A percentile compares a stretch with the other conserved stretches of the same genome.
These are phyloP conservation scores for Ceriops tagal DNA, from an alignment of 345 rosid species.

Conservation along the genomic window DNA sequence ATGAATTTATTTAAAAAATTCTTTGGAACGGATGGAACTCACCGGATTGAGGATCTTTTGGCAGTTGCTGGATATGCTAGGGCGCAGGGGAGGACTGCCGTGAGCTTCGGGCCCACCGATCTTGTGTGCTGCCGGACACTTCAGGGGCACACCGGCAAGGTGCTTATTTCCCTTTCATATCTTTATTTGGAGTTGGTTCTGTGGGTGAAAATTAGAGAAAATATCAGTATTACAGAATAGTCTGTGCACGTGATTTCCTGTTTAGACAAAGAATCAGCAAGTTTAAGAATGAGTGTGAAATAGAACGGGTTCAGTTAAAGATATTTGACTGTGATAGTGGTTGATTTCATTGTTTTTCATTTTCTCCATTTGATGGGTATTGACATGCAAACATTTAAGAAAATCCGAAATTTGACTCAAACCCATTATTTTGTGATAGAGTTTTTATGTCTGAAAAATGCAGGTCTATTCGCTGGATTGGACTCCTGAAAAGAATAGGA, in stretches of 20 bases:
- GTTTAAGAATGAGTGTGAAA: background rate
- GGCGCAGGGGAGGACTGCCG: constrained; percentile 61
- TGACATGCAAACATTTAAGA: too few relatives aligned
- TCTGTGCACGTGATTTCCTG: background rate
- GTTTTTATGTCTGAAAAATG: constrained; percentile 14
- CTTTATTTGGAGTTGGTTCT: background rate
- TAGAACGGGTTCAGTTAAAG: too few relatives aligned
- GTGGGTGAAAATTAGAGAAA: background rate
- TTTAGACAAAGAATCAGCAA: background rate
- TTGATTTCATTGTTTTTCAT: too few relatives aligned
- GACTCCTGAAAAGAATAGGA: constrained; percentile 79
- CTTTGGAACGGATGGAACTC: constrained; percentile 13
- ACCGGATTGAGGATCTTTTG: constrained; percentile 11
- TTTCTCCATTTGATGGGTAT: too few relatives aligned
- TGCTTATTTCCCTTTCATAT: background rate
- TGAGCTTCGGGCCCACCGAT: constrained; percentile 79
- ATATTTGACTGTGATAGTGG: too few relatives aligned
- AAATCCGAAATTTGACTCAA: background rate
- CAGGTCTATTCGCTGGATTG: constrained; percentile 92
- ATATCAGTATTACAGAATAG: background rate
- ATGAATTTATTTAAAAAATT: background rate
- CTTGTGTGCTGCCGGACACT: constrained; percentile 92
- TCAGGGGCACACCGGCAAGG: constrained; percentile 97
- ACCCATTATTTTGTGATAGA: background rate
- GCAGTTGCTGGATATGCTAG: constrained; percentile 69